phyloP scores from a whole-genome alignment of 2,329 filamentous ascomycete species.

The Aphanocladium album region DNA sequence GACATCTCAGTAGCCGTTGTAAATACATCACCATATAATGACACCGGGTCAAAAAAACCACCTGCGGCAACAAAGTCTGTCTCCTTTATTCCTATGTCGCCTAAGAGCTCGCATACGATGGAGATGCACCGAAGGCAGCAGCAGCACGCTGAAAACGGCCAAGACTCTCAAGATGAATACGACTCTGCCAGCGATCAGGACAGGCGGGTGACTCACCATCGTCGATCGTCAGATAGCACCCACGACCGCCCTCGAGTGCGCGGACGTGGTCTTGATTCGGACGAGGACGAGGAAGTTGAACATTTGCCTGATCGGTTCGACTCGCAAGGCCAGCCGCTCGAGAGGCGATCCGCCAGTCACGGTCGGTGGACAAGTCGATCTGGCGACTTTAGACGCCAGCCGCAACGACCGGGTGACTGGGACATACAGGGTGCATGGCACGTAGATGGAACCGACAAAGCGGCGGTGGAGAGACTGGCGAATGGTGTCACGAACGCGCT shows the following conservation, averaged over 20 bases:
- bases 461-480: slow-evolving; percentile 35
- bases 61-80: slow-evolving; percentile 35
- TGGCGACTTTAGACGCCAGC: slow-evolving; percentile 39
- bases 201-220: slow-evolving; percentile 18
- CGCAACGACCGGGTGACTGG: slow-evolving; percentile 28
- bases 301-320: slow-evolving; percentile 45
- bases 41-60: neutral
- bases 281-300: slow-evolving; percentile 36
- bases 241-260: slow-evolving; percentile 25
- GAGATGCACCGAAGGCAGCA: slow-evolving; percentile 35
- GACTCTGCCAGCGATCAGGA: slow-evolving; percentile 18
- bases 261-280: slow-evolving; percentile 17
- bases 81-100: slow-evolving; percentile 44
- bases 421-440: slow-evolving; percentile 40
- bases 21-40: slow-evolving; percentile 12
- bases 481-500: slow-evolving; percentile 24
- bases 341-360: slow-evolving; percentile 17
- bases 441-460: slow-evolving; percentile 38
- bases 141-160: slow-evolving; percentile 20
- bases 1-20: slow-evolving; percentile 26
- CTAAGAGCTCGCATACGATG: slow-evolving; percentile 43
- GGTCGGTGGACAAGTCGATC: slow-evolving; percentile 31
- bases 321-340: slow-evolving; percentile 35
- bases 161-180: slow-evolving; percentile 16
- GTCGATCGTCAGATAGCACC: slow-evolving; percentile 31